A percentile compares a stretch with the other conserved stretches of the same genome.
Evolutionary conservation across 148 eudicot genomes (phyloP).

Genomic region (Arctostaphylos glauca): DNA sequence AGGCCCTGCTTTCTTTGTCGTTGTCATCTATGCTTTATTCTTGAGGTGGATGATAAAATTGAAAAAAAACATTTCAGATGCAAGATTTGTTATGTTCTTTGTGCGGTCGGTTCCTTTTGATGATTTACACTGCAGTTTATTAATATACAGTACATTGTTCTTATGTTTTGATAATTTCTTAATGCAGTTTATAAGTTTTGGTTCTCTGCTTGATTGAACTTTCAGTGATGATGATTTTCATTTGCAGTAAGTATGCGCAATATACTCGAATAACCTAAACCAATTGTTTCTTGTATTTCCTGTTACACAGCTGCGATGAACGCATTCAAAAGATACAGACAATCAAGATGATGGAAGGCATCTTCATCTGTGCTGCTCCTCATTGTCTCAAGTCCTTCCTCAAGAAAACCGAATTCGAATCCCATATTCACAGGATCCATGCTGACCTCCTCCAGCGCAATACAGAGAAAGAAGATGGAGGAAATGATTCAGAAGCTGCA

Average conservation of each 20-base stretch:
- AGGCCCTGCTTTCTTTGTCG: conserved; percentile 28
- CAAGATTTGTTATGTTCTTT: conserved; percentile 7
- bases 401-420: conserved; percentile 71
- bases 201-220: neutral
- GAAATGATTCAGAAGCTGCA: conserved; percentile 53
- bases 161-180: too few species aligned
- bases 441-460: conserved; percentile 63
- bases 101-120: neutral
- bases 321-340: conserved; percentile 95
- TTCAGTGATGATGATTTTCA: neutral
- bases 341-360: conserved; percentile 89
- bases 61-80: neutral
- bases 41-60: neutral
- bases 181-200: neutral
- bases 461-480: conserved; percentile 46
- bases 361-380: conserved; percentile 85
- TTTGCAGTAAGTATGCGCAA: neutral
- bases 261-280: neutral
- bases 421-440: conserved; percentile 61
- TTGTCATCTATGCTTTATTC: neutral
- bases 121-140: neutral
- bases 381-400: conserved; percentile 88
- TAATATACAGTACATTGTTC: too few species aligned
- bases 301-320: conserved; percentile 70
- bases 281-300: neutral